These are phyloP conservation scores for Collybia mongolica DNA, from an alignment of 768 basidiomycete genomes.

Conservation along the genomic window DNA sequence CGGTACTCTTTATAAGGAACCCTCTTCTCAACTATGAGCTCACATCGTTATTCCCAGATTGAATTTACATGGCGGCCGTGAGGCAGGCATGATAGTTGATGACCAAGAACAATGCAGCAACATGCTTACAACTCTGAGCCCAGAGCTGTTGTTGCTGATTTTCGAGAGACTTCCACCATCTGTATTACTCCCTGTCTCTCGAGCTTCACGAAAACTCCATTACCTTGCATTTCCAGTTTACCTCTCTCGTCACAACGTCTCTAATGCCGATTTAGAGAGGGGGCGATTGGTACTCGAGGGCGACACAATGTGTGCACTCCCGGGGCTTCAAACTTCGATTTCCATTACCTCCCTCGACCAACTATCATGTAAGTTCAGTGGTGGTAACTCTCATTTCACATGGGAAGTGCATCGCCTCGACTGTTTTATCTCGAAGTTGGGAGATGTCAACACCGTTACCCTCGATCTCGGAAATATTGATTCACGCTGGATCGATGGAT, in stretches of 20 bases:
- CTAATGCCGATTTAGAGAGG: slow-evolving; percentile 1
- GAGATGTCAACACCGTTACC: slow-evolving; percentile 9
- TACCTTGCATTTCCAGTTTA: slow-evolving; percentile 17
- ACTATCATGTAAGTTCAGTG: slow-evolving; percentile 18
- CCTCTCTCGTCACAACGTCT: slow-evolving; percentile 17
- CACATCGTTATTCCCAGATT: not conserved
- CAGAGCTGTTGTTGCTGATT: slow-evolving; percentile 17
- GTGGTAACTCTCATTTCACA: slow-evolving; percentile 13
- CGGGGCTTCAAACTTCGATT: slow-evolving; percentile 15
- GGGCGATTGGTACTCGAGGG: slow-evolving; percentile 13
- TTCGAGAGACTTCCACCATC: slow-evolving; percentile 8
- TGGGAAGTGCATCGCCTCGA: slow-evolving; percentile 12
- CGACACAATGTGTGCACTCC: slow-evolving; percentile 11
- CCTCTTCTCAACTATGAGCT: too few species aligned
- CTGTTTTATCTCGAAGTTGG: slow-evolving; percentile 13
- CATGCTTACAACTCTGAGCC: slow-evolving; percentile 15
- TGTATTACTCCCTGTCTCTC: slow-evolving; percentile 13
- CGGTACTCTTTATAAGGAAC: too few species aligned
- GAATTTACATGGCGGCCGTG: not conserved
- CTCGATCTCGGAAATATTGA: slow-evolving; percentile 18
- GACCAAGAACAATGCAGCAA: not conserved
- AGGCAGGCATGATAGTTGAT: too few species aligned
- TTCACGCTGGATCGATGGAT: slow-evolving; percentile 19
- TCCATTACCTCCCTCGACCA: slow-evolving; percentile 16
- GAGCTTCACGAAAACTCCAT: slow-evolving; percentile 16